Percentiles rank a stretch among this genome's conserved stretches.
phyloP scores from a whole-genome alignment of 176 grass and related monocot species.

The Aegilops longissima region DNA sequence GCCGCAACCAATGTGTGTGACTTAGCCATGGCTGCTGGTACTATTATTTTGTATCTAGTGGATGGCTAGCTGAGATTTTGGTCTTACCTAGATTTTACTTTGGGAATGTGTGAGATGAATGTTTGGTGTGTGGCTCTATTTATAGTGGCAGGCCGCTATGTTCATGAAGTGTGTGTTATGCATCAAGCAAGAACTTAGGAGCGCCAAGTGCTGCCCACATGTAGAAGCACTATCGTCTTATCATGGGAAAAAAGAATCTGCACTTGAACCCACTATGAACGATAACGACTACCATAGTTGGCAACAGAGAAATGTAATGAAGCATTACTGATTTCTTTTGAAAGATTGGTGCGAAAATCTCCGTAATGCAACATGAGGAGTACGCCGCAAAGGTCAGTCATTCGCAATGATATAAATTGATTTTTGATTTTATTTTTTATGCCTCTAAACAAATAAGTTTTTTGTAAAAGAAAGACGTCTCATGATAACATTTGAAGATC shows the following conservation, averaged over 20 bases:
- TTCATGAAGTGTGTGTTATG: neutral
- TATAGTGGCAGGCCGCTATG: neutral
- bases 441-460: too few relatives aligned
- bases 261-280: neutral
- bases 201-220: neutral
- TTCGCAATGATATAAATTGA: neutral
- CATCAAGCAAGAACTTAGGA: neutral
- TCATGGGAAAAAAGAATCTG: neutral
- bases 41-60: neutral
- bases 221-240: neutral
- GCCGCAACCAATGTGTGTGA: neutral
- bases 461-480: neutral
- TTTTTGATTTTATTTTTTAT: neutral
- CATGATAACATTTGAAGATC: too few relatives aligned
- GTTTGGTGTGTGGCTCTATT: conserved; percentile 13
- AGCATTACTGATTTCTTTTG: neutral
- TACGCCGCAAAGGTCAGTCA: neutral
- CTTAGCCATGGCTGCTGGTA: conserved; percentile 7
- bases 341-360: neutral
- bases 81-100: neutral
- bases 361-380: neutral
- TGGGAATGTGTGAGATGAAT: neutral
- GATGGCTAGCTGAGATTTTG: neutral
- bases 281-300: neutral
- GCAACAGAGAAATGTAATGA: neutral